A percentile compares a stretch with the other conserved stretches of the same genome.
These are phyloP conservation scores for Gaeumannomyces tritici DNA, from an alignment of 2,329 filamentous ascomycete genomes.

Conservation along the genomic window DNA sequence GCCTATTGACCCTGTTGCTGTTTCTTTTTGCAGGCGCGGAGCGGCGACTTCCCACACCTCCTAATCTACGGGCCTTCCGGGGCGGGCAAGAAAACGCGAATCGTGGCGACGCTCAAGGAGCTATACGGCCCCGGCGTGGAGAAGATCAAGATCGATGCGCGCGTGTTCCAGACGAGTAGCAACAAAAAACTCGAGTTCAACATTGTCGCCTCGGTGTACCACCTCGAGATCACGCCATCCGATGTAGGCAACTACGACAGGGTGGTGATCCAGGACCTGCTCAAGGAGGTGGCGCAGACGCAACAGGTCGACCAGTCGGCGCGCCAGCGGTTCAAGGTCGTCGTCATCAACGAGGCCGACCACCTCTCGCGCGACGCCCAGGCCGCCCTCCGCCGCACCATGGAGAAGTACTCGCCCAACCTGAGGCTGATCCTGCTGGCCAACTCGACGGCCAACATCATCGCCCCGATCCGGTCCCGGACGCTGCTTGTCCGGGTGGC, in stretches of 20 bases:
- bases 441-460: constrained; percentile 96
- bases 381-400: constrained; percentile 85
- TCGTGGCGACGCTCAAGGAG: constrained; percentile 90
- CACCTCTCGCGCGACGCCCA: constrained; percentile 90
- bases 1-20: not conserved
- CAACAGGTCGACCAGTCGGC: constrained; percentile 95
- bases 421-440: constrained; percentile 83
- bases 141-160: constrained; percentile 98
- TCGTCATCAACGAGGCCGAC: constrained; percentile 98
- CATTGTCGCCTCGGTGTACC: constrained; percentile 93
- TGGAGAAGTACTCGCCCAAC: constrained; percentile 99
- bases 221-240: constrained; percentile 95
- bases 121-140: constrained; percentile 95
- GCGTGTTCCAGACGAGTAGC: constrained; percentile 88
- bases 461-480: constrained; percentile 90
- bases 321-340: constrained; percentile 91
- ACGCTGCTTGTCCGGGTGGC: constrained; percentile 87
- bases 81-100: constrained; percentile 94
- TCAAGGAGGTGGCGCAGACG: constrained; percentile 97
- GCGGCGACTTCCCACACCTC: constrained; percentile 94
- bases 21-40: constrained; percentile 61
- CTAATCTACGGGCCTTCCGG: constrained; percentile 95
- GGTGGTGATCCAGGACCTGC: constrained; percentile 87
- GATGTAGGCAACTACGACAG: constrained; percentile 95
- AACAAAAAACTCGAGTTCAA: constrained; percentile 99